phyloP scores from a whole-genome alignment of 768 basidiomycete genomes.

The Rhodotorula babjevae region DNA sequence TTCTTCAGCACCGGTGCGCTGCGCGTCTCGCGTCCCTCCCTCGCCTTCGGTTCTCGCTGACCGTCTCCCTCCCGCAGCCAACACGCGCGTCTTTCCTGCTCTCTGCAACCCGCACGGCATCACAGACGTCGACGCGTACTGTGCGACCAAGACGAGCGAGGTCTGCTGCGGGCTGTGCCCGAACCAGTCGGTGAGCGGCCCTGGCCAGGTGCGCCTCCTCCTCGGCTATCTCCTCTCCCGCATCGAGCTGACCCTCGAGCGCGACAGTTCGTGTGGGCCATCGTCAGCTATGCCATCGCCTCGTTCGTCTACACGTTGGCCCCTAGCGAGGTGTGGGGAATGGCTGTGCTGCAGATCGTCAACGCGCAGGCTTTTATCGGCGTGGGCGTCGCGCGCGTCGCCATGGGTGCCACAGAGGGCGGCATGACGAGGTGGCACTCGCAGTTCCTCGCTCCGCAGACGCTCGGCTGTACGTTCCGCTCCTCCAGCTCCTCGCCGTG shows the following conservation, averaged over 20 bases:
- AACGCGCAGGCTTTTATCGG: slow-evolving; percentile 10
- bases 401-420: not conserved
- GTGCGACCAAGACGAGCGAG: not conserved
- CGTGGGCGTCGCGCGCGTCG: not conserved
- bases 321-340: slow-evolving; percentile 1
- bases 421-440: slow-evolving; percentile 7
- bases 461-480: not conserved
- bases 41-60: not conserved
- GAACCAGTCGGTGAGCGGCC: not conserved
- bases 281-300: not conserved
- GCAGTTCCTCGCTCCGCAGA: slow-evolving; percentile 21
- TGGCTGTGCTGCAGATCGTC: slow-evolving; percentile 6
- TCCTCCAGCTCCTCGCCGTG: not conserved
- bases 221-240: too few relatives aligned
- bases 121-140: slow-evolving; percentile 26
- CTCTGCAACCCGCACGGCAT: not conserved
- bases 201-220: not conserved
- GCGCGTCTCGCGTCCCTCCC: not conserved
- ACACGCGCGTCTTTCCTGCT: not conserved
- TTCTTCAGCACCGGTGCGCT: not conserved
- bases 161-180: slow-evolving; percentile 18
- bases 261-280: slow-evolving; percentile 17
- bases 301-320: not conserved
- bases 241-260: too few relatives aligned
- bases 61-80: not conserved